A percentile compares a stretch with the other conserved stretches of the same genome.
Conservation (phyloP, 2,329 filamentous ascomycete genomes). For the Pseudocercospora fuligena region DNA sequence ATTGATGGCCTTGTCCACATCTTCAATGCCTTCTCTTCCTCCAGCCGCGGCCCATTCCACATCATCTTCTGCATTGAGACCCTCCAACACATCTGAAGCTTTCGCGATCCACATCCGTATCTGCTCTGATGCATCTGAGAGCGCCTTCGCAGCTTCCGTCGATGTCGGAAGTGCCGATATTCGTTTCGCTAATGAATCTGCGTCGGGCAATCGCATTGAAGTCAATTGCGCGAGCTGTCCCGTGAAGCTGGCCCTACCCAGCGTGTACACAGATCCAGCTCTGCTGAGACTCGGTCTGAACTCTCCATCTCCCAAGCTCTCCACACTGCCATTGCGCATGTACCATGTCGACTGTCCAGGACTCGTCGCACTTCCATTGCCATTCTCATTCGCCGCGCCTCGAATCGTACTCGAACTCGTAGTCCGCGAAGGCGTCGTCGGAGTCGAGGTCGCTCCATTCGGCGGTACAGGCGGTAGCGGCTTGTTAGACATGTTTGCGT, state of each 20-base stretch:
- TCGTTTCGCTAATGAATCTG: slow-evolving; percentile 78
- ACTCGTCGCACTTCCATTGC: slow-evolving; percentile 2
- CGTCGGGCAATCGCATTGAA: slow-evolving; percentile 84
- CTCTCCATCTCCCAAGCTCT: slow-evolving; percentile 56
- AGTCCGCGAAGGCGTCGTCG: slow-evolving; percentile 25
- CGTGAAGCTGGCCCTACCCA: slow-evolving; percentile 89
- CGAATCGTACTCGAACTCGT: slow-evolving; percentile 9
- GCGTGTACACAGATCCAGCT: slow-evolving; percentile 87
- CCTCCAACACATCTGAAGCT: slow-evolving; percentile 84
- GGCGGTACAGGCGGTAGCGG: slow-evolving; percentile 9
- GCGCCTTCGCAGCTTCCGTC: slow-evolving; percentile 77
- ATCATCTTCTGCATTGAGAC: slow-evolving; percentile 92
- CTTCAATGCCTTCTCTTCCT: slow-evolving; percentile 77
- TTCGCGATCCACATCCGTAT: slow-evolving; percentile 94
- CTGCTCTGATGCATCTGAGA: slow-evolving; percentile 87
- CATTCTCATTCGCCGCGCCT: slow-evolving; percentile 11
- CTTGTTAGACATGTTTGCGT: slow-evolving; percentile 18
- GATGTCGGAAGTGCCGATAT: slow-evolving; percentile 86
- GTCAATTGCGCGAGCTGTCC: slow-evolving; percentile 92
- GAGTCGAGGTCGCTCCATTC: slow-evolving; percentile 19
- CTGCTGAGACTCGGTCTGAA: slow-evolving; percentile 66
- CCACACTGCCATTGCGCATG: slow-evolving; percentile 15
- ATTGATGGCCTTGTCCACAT: slow-evolving; percentile 71
- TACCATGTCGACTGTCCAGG: slow-evolving; percentile 6
- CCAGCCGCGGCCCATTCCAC: slow-evolving; percentile 95